A percentile compares a stretch with the other conserved stretches of the same genome.
Conservation (phyloP, 331 rosid species). For the Prunus yedoensis region DNA sequence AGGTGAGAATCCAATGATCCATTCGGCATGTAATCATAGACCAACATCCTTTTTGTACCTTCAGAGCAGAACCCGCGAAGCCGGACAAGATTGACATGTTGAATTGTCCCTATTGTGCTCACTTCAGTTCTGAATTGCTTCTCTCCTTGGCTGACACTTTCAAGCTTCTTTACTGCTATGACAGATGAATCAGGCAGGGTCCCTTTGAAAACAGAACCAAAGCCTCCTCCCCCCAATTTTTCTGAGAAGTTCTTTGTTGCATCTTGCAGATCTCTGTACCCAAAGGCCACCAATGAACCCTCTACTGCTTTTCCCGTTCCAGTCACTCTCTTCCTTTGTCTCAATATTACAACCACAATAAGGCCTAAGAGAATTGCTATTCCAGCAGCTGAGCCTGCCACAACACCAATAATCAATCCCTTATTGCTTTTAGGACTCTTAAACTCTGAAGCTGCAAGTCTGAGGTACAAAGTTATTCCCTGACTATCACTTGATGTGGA, state of each 20-base stretch:
- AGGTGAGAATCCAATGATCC: conserved; percentile 68
- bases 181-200: conserved; percentile 52
- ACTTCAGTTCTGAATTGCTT: conserved; percentile 83
- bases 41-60: conserved; percentile 57
- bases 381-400: conserved; percentile 30
- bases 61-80: conserved; percentile 83
- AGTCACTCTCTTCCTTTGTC: conserved; percentile 37
- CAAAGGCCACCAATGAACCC: conserved; percentile 74
- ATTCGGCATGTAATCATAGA: conserved; percentile 81
- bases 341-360: conserved; percentile 29
- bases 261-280: conserved; percentile 65
- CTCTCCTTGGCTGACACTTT: conserved; percentile 77
- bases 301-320: conserved; percentile 50
- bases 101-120: conserved; percentile 73
- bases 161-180: conserved; percentile 82
- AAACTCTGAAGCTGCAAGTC: conserved; percentile 53
- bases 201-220: conserved; percentile 86
- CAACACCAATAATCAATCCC: conserved; percentile 32
- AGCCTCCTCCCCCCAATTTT: conserved; percentile 87
- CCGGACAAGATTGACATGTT: conserved; percentile 81
- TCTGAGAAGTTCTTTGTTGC: conserved; percentile 79
- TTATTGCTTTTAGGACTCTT: conserved; percentile 2
- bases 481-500: not conserved
- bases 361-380: conserved; percentile 35
- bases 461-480: conserved; percentile 30